Evolutionary conservation across 177 flowering plant genomes (phyloP).

Genomic region (Vitis hybrid): DNA sequence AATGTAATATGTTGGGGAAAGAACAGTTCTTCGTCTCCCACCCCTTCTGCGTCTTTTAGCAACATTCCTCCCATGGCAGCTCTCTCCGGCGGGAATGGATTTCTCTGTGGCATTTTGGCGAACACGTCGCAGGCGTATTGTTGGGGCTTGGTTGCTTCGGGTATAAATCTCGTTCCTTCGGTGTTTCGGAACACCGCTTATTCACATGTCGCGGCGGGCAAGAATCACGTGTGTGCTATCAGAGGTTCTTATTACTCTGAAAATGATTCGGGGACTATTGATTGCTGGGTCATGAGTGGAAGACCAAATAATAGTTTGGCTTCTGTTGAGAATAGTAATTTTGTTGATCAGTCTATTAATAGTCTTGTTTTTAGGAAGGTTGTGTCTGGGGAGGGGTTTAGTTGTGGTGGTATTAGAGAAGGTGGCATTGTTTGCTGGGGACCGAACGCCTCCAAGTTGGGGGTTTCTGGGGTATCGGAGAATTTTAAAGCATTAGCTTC

Average conservation of each 20-base stretch:
- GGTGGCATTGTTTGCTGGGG: constrained; percentile 80
- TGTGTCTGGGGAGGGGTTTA: constrained; percentile 85
- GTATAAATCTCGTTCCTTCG: constrained; percentile 61
- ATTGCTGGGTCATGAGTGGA: constrained; percentile 68
- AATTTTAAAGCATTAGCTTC: constrained; percentile 47
- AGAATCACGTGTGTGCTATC: constrained; percentile 79
- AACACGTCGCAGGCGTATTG: constrained; percentile 73
- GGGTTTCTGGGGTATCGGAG: constrained; percentile 25
- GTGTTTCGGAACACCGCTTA: constrained; percentile 44
- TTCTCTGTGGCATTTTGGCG: constrained; percentile 72
- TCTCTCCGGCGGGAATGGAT: constrained; percentile 80
- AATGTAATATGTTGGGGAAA: constrained; percentile 74
- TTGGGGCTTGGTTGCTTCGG: constrained; percentile 49
- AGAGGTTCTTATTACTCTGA: constrained; percentile 70
- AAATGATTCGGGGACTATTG: constrained; percentile 53
- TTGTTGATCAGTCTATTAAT: constrained; percentile 32
- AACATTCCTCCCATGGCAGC: constrained; percentile 65
- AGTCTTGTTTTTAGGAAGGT: constrained; percentile 41
- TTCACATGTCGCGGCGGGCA: constrained; percentile 75
- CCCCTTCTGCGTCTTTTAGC: constrained; percentile 18
- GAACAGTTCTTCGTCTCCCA: constrained; percentile 33
- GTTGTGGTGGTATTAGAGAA: constrained; percentile 59
- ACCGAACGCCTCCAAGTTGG: constrained; percentile 43
- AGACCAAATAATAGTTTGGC: constrained; percentile 14
- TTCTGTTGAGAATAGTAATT: constrained; percentile 29